Evolutionary conservation across 192 early-diverging fungal species (phyloP).

Genomic region (Entophlyctis luteolus): DNA sequence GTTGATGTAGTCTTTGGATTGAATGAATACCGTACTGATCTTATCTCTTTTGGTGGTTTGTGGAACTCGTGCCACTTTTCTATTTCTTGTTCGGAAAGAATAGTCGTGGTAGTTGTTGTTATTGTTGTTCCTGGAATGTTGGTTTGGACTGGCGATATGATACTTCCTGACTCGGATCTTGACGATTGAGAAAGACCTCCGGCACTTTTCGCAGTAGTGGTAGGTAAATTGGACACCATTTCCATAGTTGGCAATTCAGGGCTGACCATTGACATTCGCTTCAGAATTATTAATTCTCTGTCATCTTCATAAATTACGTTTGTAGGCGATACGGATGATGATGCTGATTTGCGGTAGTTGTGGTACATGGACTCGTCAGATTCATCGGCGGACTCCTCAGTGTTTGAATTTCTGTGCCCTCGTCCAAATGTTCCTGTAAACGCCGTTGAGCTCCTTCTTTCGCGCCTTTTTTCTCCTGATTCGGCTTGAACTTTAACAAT

Average conservation of each 20-base stretch:
- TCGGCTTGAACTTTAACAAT: too few species aligned
- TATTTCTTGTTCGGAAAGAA: constrained; percentile 45
- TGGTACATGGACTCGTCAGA: too few species aligned
- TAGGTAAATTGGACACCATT: background rate
- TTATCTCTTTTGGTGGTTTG: constrained; percentile 49
- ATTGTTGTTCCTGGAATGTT: too few species aligned
- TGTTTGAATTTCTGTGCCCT: too few species aligned
- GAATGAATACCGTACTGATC: constrained; percentile 51
- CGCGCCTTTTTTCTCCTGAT: too few species aligned
- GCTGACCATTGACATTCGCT: constrained; percentile 47
- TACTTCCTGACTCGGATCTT: constrained; percentile 7
- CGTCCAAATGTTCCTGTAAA: too few species aligned
- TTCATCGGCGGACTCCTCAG: too few species aligned
- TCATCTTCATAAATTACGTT: too few species aligned
- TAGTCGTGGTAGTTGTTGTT: background rate
- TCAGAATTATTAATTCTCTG: constrained; percentile 28
- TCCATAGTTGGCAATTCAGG: constrained; percentile 11
- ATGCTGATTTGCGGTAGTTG: too few species aligned
- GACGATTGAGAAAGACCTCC: constrained; percentile 4
- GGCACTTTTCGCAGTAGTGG: constrained; percentile 7
- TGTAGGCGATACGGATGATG: too few species aligned
- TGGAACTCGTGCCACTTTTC: constrained; percentile 57
- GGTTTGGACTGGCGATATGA: constrained; percentile 18
- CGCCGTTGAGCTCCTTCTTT: too few species aligned
- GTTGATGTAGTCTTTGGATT: constrained; percentile 47